Base-by-base conservation (phyloP, 495 filamentous ascomycete species). In the Penicillium herquei region DNA sequence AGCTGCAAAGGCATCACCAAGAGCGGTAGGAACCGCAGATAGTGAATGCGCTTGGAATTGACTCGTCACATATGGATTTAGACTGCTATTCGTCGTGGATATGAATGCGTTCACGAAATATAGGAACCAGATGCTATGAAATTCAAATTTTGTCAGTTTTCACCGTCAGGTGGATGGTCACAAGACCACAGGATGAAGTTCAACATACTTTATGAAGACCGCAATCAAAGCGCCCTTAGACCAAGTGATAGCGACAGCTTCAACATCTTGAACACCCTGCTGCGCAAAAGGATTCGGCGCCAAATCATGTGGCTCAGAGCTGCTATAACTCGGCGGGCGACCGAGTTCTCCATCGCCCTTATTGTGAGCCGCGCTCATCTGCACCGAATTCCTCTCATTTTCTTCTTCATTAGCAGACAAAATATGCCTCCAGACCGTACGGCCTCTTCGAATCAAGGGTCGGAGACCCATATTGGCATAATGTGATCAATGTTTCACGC, bases 1-100 rank as follows among this genome's bases (percentile, higher is more conserved):
- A 52, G 85, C 86, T 49, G 78, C 81, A 51, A 88, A 80, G 48
- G 84, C 51, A 56, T 55, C 56, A 16, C 56, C 57, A 26, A 75
- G 55, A 43, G 70, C 55, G 12, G 56, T 55, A 16, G 69, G 65
- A 10, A 64, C 64, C 0, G 59, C 66, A 7, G 66, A 51, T 9
- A 75, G 63, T 7, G 70, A 71, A 32, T 75, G 72, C 13, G 55
- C 34, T 16, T 53, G 34, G 41, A 66, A 74, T 1, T 51, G 55
- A 52, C 66, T 69, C 9, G 70, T 70, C 26, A 71, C 57, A 45
- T 70, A 73, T 1, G 68, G 65, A 11, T 53, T 58, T 37, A 69
- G 47, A 44, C 41, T 69, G 41, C 34, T 42, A 16, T 14, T 61
- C 44, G 58, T 68, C 44, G 47, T 71, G 40, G 57, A 72, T 35